phyloP scores from a whole-genome alignment of 441 rosid species.

The Populus hybrid region DNA sequence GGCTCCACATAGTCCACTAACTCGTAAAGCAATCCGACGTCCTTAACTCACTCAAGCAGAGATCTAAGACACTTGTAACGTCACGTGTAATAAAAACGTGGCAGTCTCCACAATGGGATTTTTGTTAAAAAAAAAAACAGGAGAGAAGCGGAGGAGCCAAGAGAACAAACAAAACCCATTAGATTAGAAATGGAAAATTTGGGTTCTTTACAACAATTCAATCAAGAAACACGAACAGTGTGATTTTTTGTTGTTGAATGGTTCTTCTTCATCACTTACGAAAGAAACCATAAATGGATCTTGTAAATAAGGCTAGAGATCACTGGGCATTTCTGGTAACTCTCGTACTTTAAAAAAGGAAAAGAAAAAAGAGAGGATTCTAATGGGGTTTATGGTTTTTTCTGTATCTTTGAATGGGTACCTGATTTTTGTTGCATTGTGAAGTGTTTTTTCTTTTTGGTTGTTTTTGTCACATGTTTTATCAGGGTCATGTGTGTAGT shows the following conservation, averaged over 20 bases:
- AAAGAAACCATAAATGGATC: slow-evolving; percentile 25
- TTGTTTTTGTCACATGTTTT: not conserved
- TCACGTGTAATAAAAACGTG: not conserved
- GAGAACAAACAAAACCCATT: not conserved
- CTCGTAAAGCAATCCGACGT: not conserved
- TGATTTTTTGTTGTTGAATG: not conserved
- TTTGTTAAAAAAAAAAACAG: not conserved
- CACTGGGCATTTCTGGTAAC: slow-evolving; percentile 70
- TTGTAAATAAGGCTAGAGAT: slow-evolving; percentile 27
- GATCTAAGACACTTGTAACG: not conserved
- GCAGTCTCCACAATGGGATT: not conserved
- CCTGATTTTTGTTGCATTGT: not conserved
- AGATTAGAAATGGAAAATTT: slow-evolving; percentile 16
- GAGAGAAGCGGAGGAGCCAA: not conserved
- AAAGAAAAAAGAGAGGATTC: not conserved
- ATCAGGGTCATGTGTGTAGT: not conserved
- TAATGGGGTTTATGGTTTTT: not conserved
- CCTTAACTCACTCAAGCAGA: not conserved
- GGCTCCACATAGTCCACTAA: not conserved
- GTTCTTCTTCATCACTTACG: not conserved
- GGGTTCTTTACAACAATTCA: not conserved
- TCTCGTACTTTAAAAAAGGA: too few relatives aligned
- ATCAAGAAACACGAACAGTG: not conserved
- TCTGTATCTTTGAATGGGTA: not conserved
- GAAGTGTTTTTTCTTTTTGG: not conserved